phyloP scores from a whole-genome alignment of 768 basidiomycete genomes.

The Suillus weaverae region DNA sequence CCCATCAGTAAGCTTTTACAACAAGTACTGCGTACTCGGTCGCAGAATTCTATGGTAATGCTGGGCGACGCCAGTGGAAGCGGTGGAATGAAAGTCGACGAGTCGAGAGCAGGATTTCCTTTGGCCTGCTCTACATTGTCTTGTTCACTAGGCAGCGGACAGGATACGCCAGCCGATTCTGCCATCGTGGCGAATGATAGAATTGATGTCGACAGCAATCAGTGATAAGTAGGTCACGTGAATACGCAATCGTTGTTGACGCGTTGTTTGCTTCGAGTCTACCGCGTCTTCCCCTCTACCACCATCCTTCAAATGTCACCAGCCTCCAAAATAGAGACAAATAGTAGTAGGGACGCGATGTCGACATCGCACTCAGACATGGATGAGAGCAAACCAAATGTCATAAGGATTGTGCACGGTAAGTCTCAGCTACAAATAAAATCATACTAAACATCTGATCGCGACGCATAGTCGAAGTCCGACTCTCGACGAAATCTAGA shows the following conservation, averaged over 20 bases:
- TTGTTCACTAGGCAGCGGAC: conserved; percentile 27
- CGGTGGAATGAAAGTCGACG: conserved; percentile 58
- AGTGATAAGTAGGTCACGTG: conserved; percentile 32
- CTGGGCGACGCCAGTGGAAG: conserved; percentile 47
- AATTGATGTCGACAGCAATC: not conserved
- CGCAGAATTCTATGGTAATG: conserved; percentile 90
- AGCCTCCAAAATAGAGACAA: not conserved
- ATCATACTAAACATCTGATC: not conserved
- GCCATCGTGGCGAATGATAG: conserved; percentile 22
- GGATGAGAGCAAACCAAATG: conserved; percentile 4
- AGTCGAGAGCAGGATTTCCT: conserved; percentile 36
- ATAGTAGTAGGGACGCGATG: not conserved
- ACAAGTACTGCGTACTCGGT: conserved; percentile 57
- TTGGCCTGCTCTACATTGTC: conserved; percentile 7
- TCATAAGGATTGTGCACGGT: conserved; percentile 71
- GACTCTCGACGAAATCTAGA: conserved; percentile 65
- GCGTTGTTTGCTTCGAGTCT: conserved; percentile 46
- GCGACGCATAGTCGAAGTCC: conserved; percentile 70
- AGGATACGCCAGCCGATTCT: conserved; percentile 15
- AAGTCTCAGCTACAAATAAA: conserved; percentile 14
- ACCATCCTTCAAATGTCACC: not conserved
- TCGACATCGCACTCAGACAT: conserved; percentile 4
- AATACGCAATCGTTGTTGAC: conserved; percentile 37
- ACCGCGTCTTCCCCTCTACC: conserved; percentile 12
- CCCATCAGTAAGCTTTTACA: conserved; percentile 1